These are phyloP conservation scores for Coemansia sp. DNA, from an alignment of 192 early-diverging fungal genomes.

Conservation along the genomic window DNA sequence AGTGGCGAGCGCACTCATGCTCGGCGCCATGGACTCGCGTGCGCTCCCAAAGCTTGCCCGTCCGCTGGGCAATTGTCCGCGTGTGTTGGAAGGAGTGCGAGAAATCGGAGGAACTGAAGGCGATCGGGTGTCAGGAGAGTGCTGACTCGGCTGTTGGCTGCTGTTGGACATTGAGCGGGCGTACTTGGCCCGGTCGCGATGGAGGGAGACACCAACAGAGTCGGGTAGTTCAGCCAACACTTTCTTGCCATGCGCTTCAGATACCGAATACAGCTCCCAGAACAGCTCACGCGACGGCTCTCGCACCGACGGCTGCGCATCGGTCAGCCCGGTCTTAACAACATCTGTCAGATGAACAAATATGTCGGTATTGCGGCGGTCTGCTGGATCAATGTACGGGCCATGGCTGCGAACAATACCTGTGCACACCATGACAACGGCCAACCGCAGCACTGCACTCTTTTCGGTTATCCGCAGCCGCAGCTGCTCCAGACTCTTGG, in stretches of 20 bases:
- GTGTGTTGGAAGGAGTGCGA: constrained; percentile 16
- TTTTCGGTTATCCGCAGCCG: constrained; percentile 40
- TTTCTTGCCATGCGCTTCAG: constrained; percentile 20
- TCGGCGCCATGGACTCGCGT: constrained; percentile 17
- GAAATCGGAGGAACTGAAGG: constrained; percentile 19
- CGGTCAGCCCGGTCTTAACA: constrained; percentile 20
- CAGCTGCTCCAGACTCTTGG: constrained; percentile 35
- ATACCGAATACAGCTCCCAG: constrained; percentile 40
- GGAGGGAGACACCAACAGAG: constrained; percentile 17
- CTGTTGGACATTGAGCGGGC: not conserved
- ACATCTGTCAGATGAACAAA: constrained; percentile 19
- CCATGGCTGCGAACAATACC: constrained; percentile 33
- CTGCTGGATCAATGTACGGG: constrained; percentile 17
- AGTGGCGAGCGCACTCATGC: constrained; percentile 29
- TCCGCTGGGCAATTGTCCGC: constrained; percentile 10
- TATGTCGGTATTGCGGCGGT: constrained; percentile 31
- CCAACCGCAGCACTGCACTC: constrained; percentile 38
- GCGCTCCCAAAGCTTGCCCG: constrained; percentile 30
- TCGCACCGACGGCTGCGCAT: constrained; percentile 45
- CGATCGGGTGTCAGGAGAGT: constrained; percentile 11
- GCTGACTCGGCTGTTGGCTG: not conserved
- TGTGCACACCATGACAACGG: constrained; percentile 32
- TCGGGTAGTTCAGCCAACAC: constrained; percentile 24
- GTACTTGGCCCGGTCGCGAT: constrained; percentile 31
- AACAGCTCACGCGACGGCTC: constrained; percentile 46